Percentiles rank a stretch among this genome's conserved stretches.
phyloP scores from a whole-genome alignment of 78 protist genomes.

The Guillardia theta region DNA sequence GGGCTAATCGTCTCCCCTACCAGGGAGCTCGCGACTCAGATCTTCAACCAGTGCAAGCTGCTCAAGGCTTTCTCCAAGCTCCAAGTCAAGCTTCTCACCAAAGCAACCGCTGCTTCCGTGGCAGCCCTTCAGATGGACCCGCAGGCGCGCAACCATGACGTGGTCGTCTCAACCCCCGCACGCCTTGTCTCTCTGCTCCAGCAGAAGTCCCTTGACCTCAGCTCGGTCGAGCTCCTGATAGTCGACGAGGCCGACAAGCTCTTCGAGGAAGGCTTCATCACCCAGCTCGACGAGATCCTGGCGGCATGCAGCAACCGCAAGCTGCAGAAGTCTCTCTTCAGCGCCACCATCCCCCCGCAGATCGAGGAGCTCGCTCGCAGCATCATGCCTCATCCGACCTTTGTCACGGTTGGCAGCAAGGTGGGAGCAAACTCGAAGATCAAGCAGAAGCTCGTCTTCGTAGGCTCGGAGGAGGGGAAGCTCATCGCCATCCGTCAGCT shows the following conservation, averaged over 20 bases:
- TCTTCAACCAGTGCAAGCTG: not conserved
- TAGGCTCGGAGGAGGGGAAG: not conserved
- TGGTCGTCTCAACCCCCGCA: slow-evolving; percentile 23
- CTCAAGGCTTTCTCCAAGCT: not conserved
- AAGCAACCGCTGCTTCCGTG: not conserved
- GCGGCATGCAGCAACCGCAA: not conserved
- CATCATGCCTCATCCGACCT: not conserved
- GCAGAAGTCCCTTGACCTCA: not conserved
- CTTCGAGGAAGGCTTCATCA: not conserved
- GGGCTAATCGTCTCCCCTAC: slow-evolving; percentile 36
- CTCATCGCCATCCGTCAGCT: not conserved
- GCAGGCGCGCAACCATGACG: not conserved
- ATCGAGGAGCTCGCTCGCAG: not conserved
- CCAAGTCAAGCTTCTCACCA: not conserved
- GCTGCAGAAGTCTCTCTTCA: not conserved
- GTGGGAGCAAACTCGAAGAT: not conserved
- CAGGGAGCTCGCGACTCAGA: slow-evolving; percentile 30
- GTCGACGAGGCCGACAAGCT: slow-evolving; percentile 33
- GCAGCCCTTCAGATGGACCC: not conserved
- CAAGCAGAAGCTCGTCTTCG: not conserved
- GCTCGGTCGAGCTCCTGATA: not conserved
- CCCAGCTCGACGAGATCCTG: slow-evolving; percentile 12
- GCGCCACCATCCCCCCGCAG: not conserved
- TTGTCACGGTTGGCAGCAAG: not conserved
- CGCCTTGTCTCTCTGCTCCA: not conserved